These are phyloP conservation scores for Citrullus mucosospermus DNA, from an alignment of 306 rosid genomes.

Conservation along the genomic window DNA sequence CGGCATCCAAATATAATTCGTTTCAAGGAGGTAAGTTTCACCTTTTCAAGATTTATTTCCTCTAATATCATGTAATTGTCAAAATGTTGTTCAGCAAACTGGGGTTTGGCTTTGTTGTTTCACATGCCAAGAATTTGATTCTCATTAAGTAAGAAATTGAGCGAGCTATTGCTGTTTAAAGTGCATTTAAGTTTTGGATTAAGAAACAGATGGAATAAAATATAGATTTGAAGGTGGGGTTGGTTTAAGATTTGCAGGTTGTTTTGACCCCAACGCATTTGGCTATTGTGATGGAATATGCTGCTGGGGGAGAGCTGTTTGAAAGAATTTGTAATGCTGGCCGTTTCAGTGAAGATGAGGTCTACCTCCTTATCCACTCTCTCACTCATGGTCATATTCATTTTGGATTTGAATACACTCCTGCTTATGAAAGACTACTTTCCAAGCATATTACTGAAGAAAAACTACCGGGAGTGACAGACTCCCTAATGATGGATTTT, in stretches of 20 bases:
- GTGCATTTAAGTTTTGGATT: not conserved
- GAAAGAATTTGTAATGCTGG: constrained; percentile 10
- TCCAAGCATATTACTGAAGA: too few species aligned
- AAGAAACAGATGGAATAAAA: not conserved
- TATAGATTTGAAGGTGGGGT: not conserved
- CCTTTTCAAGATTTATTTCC: not conserved
- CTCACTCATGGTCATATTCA: not conserved
- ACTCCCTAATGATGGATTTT: too few species aligned
- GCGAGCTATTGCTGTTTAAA: not conserved
- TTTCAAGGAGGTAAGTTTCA: constrained; percentile 7
- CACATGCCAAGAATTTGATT: not conserved
- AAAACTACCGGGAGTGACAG: too few species aligned
- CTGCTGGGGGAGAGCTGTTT: constrained; percentile 11
- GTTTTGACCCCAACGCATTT: constrained; percentile 10
- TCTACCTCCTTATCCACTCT: not conserved
- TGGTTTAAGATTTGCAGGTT: constrained; percentile 4
- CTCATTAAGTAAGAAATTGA: not conserved
- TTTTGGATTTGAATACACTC: too few species aligned
- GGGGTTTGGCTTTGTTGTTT: not conserved
- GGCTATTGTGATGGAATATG: constrained; percentile 10
- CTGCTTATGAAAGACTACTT: too few species aligned
- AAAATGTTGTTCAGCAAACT: not conserved
- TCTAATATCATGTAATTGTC: not conserved
- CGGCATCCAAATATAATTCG: constrained; percentile 6
- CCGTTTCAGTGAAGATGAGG: constrained; percentile 11